Percentiles rank a stretch among this genome's conserved stretches.
These are phyloP conservation scores for Pyrus bretschneideri DNA, from an alignment of 306 rosid species.

Conservation along the genomic window DNA sequence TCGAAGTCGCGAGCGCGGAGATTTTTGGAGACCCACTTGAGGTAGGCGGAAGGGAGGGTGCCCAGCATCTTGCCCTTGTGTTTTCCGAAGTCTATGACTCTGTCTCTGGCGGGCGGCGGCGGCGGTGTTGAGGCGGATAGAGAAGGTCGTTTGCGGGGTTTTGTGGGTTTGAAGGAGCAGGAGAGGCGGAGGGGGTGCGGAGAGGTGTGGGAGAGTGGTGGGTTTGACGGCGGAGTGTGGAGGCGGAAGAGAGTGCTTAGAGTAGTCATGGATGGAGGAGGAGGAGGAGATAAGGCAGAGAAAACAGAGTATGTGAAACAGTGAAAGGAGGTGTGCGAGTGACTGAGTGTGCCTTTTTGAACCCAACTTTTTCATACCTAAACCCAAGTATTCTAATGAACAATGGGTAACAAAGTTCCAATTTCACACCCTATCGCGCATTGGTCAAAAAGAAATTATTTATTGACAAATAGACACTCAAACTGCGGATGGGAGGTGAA, in stretches of 20 bases:
- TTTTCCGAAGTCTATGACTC: conserved; percentile 48
- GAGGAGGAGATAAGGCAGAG: neutral
- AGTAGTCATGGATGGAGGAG: conserved; percentile 11
- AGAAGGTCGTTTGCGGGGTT: neutral
- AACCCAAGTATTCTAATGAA: too few species aligned
- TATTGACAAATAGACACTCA: too few species aligned
- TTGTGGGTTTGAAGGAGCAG: conserved; percentile 26
- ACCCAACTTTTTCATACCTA: too few species aligned
- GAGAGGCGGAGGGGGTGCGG: neutral
- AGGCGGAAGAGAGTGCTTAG: conserved; percentile 8
- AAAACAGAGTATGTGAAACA: neutral
- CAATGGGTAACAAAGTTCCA: too few species aligned
- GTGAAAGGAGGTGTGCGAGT: neutral
- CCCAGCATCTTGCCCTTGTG: conserved; percentile 69
- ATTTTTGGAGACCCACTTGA: conserved; percentile 55
- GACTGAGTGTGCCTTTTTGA: neutral
- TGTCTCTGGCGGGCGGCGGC: conserved; percentile 34
- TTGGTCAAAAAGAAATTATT: too few species aligned
- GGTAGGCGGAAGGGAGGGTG: conserved; percentile 54
- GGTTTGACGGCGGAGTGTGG: conserved; percentile 2
- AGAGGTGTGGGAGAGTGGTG: neutral
- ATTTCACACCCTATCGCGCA: too few species aligned
- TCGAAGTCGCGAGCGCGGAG: conserved; percentile 39
- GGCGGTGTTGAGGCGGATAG: neutral
- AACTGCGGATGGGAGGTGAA: too few species aligned